Conservation (phyloP, 2,329 filamentous ascomycete species). For the Phaeosphaeriaceae sp. region DNA sequence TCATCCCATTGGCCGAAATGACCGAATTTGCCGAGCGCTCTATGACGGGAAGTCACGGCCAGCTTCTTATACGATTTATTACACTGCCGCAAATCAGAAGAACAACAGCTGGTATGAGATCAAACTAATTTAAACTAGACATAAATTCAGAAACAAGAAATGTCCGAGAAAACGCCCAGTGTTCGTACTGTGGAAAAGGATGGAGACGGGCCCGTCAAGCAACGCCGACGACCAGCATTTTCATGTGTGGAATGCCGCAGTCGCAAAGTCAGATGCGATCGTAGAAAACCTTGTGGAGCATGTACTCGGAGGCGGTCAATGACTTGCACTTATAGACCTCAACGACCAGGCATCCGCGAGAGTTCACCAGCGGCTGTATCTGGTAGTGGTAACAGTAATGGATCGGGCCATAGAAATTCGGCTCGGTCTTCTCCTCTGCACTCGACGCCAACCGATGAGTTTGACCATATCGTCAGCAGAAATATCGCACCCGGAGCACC, state of each 20-base stretch:
- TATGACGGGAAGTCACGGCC: too few species aligned
- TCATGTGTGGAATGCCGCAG: constrained; percentile 39
- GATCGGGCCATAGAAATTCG: constrained; percentile 1
- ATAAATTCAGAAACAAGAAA: not conserved
- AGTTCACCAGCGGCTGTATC: constrained; percentile 4
- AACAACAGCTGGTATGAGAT: not conserved
- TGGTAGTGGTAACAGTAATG: constrained; percentile 1
- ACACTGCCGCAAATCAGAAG: not conserved
- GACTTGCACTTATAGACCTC: constrained; percentile 34
- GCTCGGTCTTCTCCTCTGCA: constrained; percentile 8
- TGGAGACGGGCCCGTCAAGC: constrained; percentile 26
- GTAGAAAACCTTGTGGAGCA: constrained; percentile 31
- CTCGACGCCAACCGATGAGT: constrained; percentile 9
- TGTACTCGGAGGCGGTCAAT: constrained; percentile 28
- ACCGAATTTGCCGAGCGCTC: too few species aligned
- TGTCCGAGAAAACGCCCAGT: constrained; percentile 9
- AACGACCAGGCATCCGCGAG: constrained; percentile 7
- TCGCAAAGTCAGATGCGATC: constrained; percentile 41
- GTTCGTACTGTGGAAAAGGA: constrained; percentile 19
- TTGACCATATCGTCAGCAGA: constrained; percentile 17
- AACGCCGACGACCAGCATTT: constrained; percentile 33
- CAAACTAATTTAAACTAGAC: not conserved
- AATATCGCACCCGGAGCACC: constrained; percentile 23
- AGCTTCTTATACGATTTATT: too few species aligned
- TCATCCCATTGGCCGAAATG: too few species aligned